A percentile compares a stretch with the other conserved stretches of the same genome.
Conservation (phyloP, 176 grass and related monocot genomes). For the Poa annua region DNA sequence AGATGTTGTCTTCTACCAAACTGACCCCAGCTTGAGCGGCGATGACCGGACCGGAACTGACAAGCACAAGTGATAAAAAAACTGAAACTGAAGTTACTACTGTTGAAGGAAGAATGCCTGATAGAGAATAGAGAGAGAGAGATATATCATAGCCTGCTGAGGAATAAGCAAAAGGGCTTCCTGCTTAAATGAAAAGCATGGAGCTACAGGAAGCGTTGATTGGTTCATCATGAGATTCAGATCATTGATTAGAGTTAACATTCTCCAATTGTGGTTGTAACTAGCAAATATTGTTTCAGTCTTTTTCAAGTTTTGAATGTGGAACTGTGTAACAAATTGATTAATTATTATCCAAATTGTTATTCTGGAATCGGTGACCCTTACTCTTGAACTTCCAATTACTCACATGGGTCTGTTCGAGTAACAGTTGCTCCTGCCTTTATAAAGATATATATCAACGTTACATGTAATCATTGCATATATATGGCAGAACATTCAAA, state of each 20-base stretch:
- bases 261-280: constrained; percentile 27
- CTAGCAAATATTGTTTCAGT: not conserved
- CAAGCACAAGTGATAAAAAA: constrained; percentile 33
- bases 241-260: constrained; percentile 7
- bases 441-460: not conserved
- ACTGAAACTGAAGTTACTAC: constrained; percentile 1
- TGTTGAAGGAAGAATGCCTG: constrained; percentile 8
- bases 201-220: constrained; percentile 25
- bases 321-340: constrained; percentile 4
- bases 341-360: constrained; percentile 23
- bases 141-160: not conserved
- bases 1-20: constrained; percentile 85
- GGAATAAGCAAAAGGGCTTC: constrained; percentile 27
- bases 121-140: not conserved
- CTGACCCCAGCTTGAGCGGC: constrained; percentile 46
- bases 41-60: not conserved
- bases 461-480: not conserved
- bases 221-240: constrained; percentile 16
- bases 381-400: not conserved
- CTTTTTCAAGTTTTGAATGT: not conserved
- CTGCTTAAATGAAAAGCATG: not conserved
- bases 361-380: constrained; percentile 10
- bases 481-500: not conserved
- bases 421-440: not conserved
- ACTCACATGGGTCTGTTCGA: not conserved